phyloP scores from a whole-genome alignment of 2,329 filamentous ascomycete genomes.

The Cercospora beticola region DNA sequence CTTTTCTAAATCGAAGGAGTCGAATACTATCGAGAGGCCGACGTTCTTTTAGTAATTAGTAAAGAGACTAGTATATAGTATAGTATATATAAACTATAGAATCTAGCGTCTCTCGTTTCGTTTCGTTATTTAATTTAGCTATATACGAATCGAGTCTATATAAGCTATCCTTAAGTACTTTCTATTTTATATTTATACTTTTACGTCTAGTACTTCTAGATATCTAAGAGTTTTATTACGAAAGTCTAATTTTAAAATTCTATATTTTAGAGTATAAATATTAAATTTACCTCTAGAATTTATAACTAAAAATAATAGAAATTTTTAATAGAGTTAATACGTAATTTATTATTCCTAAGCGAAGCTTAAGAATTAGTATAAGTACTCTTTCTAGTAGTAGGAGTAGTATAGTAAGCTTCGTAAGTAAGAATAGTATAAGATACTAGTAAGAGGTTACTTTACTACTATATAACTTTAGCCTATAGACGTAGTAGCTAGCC shows the following conservation, averaged over 20 bases:
- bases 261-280: constrained; percentile 2
- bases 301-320: background rate
- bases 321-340: background rate
- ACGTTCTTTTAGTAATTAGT: no score
- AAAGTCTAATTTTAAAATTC: constrained; percentile 4
- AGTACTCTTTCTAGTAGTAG: background rate
- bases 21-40: no score
- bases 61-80: no score
- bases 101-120: no score
- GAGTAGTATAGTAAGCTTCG: background rate
- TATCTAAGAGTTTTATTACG: background rate
- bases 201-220: background rate
- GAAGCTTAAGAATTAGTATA: constrained; percentile 1
- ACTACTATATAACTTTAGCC: background rate
- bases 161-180: no score
- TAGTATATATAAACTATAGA: no score
- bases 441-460: background rate
- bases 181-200: no score
- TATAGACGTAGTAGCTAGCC: background rate
- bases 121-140: no score
- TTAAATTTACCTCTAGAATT: background rate
- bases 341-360: background rate
- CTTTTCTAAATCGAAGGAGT: no score
- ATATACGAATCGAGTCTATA: no score
- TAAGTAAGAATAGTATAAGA: background rate